Conservation (phyloP, 768 basidiomycete genomes). For the Austroboletus eburneus region DNA sequence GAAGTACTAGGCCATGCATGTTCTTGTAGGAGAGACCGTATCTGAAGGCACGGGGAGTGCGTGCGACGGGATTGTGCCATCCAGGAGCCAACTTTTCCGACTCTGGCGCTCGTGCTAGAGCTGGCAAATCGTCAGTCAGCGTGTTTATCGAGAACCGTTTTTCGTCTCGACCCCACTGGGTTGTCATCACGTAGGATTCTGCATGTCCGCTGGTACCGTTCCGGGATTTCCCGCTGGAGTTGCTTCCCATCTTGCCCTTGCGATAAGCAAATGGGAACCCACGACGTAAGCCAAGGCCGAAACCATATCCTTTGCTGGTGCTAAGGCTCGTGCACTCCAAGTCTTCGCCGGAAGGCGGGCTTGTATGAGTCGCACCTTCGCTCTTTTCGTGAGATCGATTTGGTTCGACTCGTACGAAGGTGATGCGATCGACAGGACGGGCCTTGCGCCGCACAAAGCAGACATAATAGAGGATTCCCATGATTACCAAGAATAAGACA, state of each 20-base stretch:
- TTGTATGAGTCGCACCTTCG: conserved; percentile 7
- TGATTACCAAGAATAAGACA: conserved; percentile 46
- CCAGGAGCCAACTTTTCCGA: conserved; percentile 33
- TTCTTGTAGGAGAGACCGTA: conserved; percentile 2
- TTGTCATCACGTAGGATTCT: conserved; percentile 22
- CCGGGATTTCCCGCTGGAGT: conserved; percentile 17
- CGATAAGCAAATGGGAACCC: conserved; percentile 23
- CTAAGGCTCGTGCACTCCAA: conserved; percentile 26
- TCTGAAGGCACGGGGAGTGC: conserved; percentile 12
- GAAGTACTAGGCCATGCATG: conserved; percentile 16
- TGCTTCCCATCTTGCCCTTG: conserved; percentile 21
- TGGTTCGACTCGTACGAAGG: neutral
- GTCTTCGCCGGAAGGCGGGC: conserved; percentile 20
- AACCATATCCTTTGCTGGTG: conserved; percentile 32
- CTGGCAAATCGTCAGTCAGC: conserved; percentile 16
- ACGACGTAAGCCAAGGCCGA: conserved; percentile 30
- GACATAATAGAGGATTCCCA: conserved; percentile 41
- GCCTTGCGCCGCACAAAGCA: conserved; percentile 46
- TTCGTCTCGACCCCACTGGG: conserved; percentile 23
- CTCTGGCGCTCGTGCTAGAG: conserved; percentile 19
- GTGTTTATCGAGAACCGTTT: conserved; percentile 26
- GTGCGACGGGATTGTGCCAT: conserved; percentile 25
- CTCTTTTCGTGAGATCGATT: neutral
- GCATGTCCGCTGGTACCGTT: conserved; percentile 4
- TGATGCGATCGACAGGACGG: conserved; percentile 22